Evolutionary conservation across 2,329 filamentous ascomycete species (phyloP).

Genomic region (Epichloe sylvatica): DNA sequence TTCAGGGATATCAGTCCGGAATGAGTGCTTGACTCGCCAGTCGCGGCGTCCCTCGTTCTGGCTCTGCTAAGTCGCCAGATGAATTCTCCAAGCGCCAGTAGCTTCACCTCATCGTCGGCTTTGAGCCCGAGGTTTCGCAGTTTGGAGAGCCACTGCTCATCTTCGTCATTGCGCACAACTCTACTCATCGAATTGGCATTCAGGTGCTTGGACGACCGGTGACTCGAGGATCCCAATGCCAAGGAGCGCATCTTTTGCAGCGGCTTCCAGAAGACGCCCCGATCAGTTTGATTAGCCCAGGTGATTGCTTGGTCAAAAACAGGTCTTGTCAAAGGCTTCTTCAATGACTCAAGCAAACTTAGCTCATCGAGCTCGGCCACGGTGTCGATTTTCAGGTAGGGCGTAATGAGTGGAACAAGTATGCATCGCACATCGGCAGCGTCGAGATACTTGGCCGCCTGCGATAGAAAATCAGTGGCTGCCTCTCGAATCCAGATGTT

Average conservation of each 20-base stretch:
- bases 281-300: conserved; percentile 74
- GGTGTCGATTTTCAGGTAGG: conserved; percentile 65
- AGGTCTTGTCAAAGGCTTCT: conserved; percentile 62
- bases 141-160: conserved; percentile 82
- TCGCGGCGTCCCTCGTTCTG: conserved; percentile 40
- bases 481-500: conserved; percentile 93
- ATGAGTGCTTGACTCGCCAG: conserved; percentile 19
- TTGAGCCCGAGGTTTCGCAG: conserved; percentile 72
- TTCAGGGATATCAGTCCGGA: conserved; percentile 52
- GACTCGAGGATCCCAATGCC: conserved; percentile 48
- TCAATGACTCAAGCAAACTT: conserved; percentile 65
- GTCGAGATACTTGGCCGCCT: conserved; percentile 61
- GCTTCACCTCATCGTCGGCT: conserved; percentile 75
- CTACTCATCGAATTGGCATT: conserved; percentile 45
- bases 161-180: conserved; percentile 70
- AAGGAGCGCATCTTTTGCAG: conserved; percentile 50
- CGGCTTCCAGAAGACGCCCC: conserved; percentile 76
- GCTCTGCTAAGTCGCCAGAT: conserved; percentile 75
- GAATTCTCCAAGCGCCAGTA: conserved; percentile 76
- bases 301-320: conserved; percentile 74
- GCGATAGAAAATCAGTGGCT: conserved; percentile 67
- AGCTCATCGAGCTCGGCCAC: conserved; percentile 55
- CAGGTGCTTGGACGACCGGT: conserved; percentile 42
- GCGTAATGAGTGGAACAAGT: conserved; percentile 62
- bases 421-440: conserved; percentile 73